Evolutionary conservation across 768 basidiomycete species (phyloP).

Genomic region (Trametes cubensis): DNA sequence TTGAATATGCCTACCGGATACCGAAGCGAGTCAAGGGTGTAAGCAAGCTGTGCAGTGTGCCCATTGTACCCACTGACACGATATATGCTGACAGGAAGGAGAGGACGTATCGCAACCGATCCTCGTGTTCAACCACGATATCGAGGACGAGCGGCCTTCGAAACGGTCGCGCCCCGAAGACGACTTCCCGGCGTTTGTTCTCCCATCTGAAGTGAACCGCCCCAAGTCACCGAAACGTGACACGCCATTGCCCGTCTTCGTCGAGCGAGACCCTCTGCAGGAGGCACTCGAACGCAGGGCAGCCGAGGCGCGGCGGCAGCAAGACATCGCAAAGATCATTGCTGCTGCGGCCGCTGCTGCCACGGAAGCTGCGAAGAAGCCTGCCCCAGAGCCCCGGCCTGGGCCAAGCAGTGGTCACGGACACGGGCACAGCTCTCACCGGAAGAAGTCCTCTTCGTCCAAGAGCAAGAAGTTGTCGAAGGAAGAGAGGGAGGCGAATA

Average conservation of each 20-base stretch:
- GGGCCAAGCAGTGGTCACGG: not conserved
- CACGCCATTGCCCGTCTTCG: not conserved
- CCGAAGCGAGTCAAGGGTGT: slow-evolving; percentile 65
- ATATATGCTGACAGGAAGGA: slow-evolving; percentile 31
- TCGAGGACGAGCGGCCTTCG: slow-evolving; percentile 19
- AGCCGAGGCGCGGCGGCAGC: slow-evolving; percentile 22
- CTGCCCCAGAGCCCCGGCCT: not conserved
- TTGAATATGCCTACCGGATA: slow-evolving; percentile 84
- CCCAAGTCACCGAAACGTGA: slow-evolving; percentile 1
- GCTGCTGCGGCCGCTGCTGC: slow-evolving; percentile 39
- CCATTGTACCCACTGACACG: not conserved
- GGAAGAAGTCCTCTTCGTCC: slow-evolving; percentile 23
- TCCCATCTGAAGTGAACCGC: slow-evolving; percentile 4
- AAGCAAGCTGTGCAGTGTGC: slow-evolving; percentile 20
- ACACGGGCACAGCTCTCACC: slow-evolving; percentile 29
- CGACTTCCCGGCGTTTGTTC: slow-evolving; percentile 21
- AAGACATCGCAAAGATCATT: slow-evolving; percentile 44
- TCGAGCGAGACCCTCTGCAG: not conserved
- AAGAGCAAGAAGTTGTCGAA: slow-evolving; percentile 47
- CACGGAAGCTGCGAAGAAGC: slow-evolving; percentile 32
- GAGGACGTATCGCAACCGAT: slow-evolving; percentile 19
- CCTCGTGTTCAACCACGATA: slow-evolving; percentile 8
- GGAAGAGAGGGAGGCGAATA: slow-evolving; percentile 65
- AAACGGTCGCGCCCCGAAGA: slow-evolving; percentile 26
- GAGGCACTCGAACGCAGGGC: slow-evolving; percentile 17